A percentile compares a stretch with the other conserved stretches of the same genome.
These are phyloP conservation scores for Candida oleophila DNA, from an alignment of 805 yeast genomes.

Conservation along the genomic window DNA sequence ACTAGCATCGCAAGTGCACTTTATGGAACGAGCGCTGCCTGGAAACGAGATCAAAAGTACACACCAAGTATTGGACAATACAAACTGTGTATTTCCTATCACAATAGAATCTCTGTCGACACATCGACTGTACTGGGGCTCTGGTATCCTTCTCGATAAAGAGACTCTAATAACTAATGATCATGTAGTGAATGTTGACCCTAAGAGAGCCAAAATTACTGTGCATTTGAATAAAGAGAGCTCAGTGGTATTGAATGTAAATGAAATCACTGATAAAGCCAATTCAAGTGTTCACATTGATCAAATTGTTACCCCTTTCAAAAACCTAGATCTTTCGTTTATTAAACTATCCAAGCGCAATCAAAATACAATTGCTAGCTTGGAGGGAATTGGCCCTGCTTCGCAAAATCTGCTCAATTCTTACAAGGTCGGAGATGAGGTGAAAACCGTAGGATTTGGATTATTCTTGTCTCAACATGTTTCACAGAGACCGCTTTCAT, in stretches of 20 bases:
- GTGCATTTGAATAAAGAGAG: conserved; percentile 6
- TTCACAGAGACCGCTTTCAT: background rate
- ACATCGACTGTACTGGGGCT: conserved; percentile 38
- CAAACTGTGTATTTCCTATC: background rate
- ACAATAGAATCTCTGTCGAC: conserved; percentile 1
- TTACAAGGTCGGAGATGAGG: conserved; percentile 19
- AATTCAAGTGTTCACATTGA: background rate
- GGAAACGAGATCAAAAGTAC: background rate
- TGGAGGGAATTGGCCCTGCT: background rate
- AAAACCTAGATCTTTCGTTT: conserved; percentile 38
- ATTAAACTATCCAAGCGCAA: conserved; percentile 19
- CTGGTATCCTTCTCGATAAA: conserved; percentile 34
- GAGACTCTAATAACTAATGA: conserved; percentile 38
- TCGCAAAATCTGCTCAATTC: background rate
- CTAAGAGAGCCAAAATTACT: conserved; percentile 4
- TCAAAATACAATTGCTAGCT: background rate
- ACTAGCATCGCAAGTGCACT: background rate
- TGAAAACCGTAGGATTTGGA: conserved; percentile 40
- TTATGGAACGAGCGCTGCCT: background rate
- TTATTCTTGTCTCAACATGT: conserved; percentile 23
- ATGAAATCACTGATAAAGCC: background rate
- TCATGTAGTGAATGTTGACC: conserved; percentile 32
- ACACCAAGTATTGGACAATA: background rate
- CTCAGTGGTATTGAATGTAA: background rate
- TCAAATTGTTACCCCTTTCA: conserved; percentile 27